Evolutionary conservation across 352 stramenopile genomes (phyloP).

Genomic region (Globisporangium mamillatum): DNA sequence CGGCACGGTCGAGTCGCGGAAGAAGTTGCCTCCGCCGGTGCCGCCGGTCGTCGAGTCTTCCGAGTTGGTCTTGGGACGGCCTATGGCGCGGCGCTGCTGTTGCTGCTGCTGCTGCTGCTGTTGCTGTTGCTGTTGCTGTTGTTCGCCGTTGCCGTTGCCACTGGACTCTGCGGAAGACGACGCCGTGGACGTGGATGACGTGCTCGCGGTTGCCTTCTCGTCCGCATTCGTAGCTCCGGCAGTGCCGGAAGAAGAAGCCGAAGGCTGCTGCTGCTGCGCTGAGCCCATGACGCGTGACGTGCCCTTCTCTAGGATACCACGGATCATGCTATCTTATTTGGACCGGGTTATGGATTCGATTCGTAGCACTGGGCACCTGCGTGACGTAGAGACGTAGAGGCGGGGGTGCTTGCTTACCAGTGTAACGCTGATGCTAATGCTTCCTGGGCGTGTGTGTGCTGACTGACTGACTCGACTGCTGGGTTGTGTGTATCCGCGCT

Average conservation of each 20-base stretch:
- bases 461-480: constrained; percentile 2
- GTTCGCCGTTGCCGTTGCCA: neutral
- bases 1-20: constrained; percentile 19
- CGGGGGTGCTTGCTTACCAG: neutral
- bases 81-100: neutral
- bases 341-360: no score
- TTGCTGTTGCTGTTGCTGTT: neutral
- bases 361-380: no score
- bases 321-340: constrained; percentile 15
- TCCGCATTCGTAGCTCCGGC: neutral
- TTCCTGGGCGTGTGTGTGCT: neutral
- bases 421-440: neutral
- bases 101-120: neutral
- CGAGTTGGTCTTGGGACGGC: constrained; percentile 10
- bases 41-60: constrained; percentile 10
- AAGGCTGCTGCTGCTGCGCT: neutral
- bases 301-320: constrained; percentile 21
- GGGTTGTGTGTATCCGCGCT: constrained; percentile 1
- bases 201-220: neutral
- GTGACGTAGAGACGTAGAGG: neutral
- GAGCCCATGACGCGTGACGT: constrained; percentile 1
- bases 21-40: neutral
- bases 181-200: neutral
- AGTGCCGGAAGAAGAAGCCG: neutral
- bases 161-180: constrained; percentile 15